Conservation (phyloP, 345 rosid genomes). For the Eutrema japonicum region DNA sequence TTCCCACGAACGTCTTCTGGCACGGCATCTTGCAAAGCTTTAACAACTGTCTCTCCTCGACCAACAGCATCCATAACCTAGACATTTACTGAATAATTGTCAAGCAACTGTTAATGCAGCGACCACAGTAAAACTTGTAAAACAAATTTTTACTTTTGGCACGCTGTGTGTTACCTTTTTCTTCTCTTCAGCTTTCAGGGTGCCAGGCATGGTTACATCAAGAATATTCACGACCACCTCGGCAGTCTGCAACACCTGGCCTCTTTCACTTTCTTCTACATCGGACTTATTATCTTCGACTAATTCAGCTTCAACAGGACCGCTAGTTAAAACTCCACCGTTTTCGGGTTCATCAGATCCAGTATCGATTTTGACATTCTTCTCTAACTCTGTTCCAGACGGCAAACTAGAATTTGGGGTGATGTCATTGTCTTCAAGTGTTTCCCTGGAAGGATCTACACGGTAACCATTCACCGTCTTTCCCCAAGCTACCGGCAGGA, state of each 20-base stretch:
- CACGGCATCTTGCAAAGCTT: conserved; percentile 88
- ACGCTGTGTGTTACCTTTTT: conserved; percentile 60
- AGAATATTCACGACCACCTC: conserved; percentile 83
- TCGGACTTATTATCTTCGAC: conserved; percentile 49
- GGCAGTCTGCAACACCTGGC: conserved; percentile 72
- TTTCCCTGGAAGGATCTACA: conserved; percentile 42
- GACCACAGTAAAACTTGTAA: conserved; percentile 10
- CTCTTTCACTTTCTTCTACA: conserved; percentile 57
- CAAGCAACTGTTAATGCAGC: conserved; percentile 37
- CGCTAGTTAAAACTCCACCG: conserved; percentile 41
- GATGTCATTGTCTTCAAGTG: conserved; percentile 47
- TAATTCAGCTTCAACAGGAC: conserved; percentile 51
- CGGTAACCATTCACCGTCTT: conserved; percentile 53
- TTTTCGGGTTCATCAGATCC: conserved; percentile 45
- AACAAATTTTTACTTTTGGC: not conserved
- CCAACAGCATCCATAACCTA: conserved; percentile 87
- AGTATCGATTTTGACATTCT: conserved; percentile 40
- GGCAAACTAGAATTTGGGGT: conserved; percentile 36
- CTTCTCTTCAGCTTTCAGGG: conserved; percentile 67
- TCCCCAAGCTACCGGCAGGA: conserved; percentile 46
- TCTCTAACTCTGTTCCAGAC: conserved; percentile 41
- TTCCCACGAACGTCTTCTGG: conserved; percentile 94
- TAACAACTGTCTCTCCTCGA: conserved; percentile 84
- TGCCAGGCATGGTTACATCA: conserved; percentile 77
- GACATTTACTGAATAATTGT: conserved; percentile 44